Evolutionary conservation across 139 green algal species (phyloP).

Genomic region (Asterochloris erici): DNA sequence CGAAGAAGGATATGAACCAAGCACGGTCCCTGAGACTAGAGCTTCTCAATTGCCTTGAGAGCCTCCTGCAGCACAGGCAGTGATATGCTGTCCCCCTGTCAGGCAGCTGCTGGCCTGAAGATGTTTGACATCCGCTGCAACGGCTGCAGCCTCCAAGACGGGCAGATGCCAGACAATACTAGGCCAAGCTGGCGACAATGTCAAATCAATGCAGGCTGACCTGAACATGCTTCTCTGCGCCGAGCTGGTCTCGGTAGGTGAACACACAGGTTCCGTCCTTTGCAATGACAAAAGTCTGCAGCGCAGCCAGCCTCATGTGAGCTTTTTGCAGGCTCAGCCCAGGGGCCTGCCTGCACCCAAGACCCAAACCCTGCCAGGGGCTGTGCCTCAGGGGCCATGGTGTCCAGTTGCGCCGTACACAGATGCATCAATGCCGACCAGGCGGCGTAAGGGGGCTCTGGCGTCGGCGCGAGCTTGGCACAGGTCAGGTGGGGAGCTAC

Average conservation of each 20-base stretch:
- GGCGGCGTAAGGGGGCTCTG: not conserved
- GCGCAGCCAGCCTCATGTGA: not conserved
- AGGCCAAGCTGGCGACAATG: not conserved
- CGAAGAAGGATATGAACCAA: too few species aligned
- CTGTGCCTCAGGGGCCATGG: not conserved
- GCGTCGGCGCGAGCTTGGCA: too few species aligned
- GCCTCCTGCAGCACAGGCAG: too few species aligned
- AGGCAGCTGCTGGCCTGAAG: too few species aligned
- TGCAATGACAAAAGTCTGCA: conserved; percentile 22
- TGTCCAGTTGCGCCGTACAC: not conserved
- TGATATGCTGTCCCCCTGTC: too few species aligned
- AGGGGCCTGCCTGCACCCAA: too few species aligned
- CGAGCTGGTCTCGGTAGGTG: conserved; percentile 64
- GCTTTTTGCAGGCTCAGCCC: not conserved
- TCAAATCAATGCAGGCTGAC: conserved; percentile 38
- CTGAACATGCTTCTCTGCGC: conserved; percentile 56
- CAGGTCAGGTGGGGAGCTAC: not conserved
- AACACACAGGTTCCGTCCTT: conserved; percentile 45
- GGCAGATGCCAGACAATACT: not conserved
- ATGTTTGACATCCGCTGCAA: too few species aligned
- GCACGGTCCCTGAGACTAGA: too few species aligned
- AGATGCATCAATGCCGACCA: not conserved
- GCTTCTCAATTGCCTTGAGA: too few species aligned
- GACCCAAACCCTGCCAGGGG: too few species aligned
- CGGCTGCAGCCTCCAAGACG: too few species aligned